Conservation (phyloP, 2,329 filamentous ascomycete genomes). For the Coniochaeta sp. region DNA sequence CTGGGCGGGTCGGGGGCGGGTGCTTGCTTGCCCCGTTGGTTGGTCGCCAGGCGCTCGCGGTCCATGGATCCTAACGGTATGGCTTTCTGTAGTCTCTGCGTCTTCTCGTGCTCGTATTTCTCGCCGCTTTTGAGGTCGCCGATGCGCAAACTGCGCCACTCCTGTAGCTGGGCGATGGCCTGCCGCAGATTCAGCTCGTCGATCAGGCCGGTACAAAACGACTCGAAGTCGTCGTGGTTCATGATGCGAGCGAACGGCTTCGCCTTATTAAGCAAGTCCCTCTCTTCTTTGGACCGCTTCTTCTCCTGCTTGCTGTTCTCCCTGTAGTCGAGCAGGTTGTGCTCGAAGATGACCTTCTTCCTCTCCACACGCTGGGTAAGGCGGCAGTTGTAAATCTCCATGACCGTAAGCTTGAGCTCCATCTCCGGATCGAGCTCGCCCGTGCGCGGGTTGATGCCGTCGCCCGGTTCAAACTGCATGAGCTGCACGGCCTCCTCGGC, state of each 20-base stretch:
- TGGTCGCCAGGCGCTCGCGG: conserved; percentile 66
- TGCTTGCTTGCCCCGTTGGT: conserved; percentile 61
- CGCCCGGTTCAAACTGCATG: conserved; percentile 96
- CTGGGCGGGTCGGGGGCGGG: conserved; percentile 63
- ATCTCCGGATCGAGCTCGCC: conserved; percentile 90
- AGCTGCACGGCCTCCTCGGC: conserved; percentile 96
- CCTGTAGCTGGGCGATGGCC: conserved; percentile 84
- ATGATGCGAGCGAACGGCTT: conserved; percentile 97
- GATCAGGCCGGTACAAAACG: conserved; percentile 74
- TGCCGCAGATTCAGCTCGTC: conserved; percentile 88
- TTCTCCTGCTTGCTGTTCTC: conserved; percentile 88
- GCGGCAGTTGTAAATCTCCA: conserved; percentile 95
- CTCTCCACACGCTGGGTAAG: conserved; percentile 86
- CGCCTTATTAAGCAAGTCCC: conserved; percentile 82
- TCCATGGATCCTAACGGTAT: conserved; percentile 77
- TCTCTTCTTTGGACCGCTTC: conserved; percentile 92
- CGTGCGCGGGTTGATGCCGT: conserved; percentile 78
- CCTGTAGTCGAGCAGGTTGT: conserved; percentile 85
- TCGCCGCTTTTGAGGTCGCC: conserved; percentile 79
- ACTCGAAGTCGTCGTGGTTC: conserved; percentile 86
- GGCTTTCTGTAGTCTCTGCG: conserved; percentile 61
- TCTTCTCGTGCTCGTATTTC: conserved; percentile 88
- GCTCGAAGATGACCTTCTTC: conserved; percentile 95
- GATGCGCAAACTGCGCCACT: conserved; percentile 83
- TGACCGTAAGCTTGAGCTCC: conserved; percentile 94